Base-by-base conservation (phyloP, 1,139 yeast species). In the Suhomyces bolitotheri region DNA sequence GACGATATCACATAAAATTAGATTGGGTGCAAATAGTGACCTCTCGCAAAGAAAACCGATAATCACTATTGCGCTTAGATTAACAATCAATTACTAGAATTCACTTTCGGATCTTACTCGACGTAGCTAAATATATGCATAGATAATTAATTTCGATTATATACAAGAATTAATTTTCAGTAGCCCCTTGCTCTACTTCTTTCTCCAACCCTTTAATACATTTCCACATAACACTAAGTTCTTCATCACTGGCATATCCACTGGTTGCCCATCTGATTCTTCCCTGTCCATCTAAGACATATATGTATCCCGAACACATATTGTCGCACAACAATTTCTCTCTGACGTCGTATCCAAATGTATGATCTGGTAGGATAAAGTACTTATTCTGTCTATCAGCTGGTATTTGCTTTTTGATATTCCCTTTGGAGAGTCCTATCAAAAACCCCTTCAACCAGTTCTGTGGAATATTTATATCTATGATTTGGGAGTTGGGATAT, bases 261-360 rank as follows among this genome's bases (percentile, higher is more conserved):
- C 95, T 79, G 1, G 90, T 87, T 11, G 90, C 92, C 97, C 97
- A 92, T 50, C 98, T 71, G 32, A 92, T 81, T 49, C 75, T 80
- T 35, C 86, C 83, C 11, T 78, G 66, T 12, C 69, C 67, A 52
- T 92, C 98, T 23, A 92, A 71, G 12, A 92, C 66, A 49, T 88
- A 84, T 7, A 88, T 67, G 55, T 87, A 90, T 0, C 98, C 97
- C 1, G 95, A 78, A 47, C 84, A 85, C 29, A 78, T 74, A 56
- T 92, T 92, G 42, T 80, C 82, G 47, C 92, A 76, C 35, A 76
- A 64, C 27, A 92, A 64, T 15, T 75, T 62, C 37, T 80, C 80
- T 47, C 85, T 77, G 12, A 80, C 62, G 19, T 72, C 78, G 28
- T 72, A 73, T 1, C 84, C 73, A 23, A 87, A 72, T 13, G 79